Percentiles rank a stretch among this genome's conserved stretches.
Conservation (phyloP, 2,329 filamentous ascomycete genomes). For the Penicillium polonicum region DNA sequence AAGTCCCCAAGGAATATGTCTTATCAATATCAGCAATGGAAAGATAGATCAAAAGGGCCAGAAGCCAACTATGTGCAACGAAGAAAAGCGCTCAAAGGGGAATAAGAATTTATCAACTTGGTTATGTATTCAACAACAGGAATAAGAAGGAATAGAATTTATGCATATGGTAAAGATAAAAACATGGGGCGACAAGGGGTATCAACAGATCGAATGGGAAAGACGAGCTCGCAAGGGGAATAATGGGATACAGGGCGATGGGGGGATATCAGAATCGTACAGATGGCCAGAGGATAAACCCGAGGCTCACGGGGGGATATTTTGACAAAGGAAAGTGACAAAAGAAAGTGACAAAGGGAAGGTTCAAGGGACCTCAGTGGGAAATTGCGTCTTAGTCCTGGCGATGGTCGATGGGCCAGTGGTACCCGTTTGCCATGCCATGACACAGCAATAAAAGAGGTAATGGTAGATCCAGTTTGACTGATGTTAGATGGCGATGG, state of each 20-base stretch:
- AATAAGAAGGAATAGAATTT: constrained; percentile 17
- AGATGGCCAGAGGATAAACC: neutral
- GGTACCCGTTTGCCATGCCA: neutral
- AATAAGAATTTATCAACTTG: neutral
- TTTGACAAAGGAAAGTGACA: constrained; percentile 10
- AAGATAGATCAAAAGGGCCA: neutral
- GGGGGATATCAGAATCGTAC: constrained; percentile 10
- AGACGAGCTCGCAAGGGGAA: constrained; percentile 8
- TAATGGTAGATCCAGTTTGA: neutral
- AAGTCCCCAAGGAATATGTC: neutral
- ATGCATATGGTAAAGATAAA: constrained; percentile 17
- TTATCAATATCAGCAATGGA: neutral
- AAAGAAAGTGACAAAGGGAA: constrained; percentile 23
- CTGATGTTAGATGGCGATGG: neutral
- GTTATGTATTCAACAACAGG: constrained; percentile 5
- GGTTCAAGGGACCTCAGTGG: constrained; percentile 28
- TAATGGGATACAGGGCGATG: constrained; percentile 5
- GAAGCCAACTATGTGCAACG: constrained; percentile 2
- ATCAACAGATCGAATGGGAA: constrained; percentile 25
- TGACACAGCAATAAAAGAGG: neutral
- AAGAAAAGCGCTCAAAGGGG: neutral
- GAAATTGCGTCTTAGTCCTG: neutral
- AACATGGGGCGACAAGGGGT: constrained; percentile 24
- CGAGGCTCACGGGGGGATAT: constrained; percentile 1
- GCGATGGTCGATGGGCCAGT: neutral